Conservation (phyloP, 805 yeast species). For the Candida krabiensis region DNA sequence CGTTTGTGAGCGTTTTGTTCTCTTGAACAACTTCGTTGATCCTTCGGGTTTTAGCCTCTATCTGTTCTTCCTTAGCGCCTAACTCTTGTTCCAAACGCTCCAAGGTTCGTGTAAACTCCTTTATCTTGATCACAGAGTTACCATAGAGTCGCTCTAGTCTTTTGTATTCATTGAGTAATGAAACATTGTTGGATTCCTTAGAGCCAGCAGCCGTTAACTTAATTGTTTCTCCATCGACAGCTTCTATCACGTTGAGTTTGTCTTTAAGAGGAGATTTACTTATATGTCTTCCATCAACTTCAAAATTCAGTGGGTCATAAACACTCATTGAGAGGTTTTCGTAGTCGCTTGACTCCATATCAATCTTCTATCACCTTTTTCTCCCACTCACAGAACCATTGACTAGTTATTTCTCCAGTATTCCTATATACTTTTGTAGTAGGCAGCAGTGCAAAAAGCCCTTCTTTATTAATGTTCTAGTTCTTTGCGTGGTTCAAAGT, state of each 20-base stretch:
- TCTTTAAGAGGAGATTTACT: slow-evolving; percentile 19
- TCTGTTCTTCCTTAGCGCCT: slow-evolving; percentile 26
- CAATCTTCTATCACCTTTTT: slow-evolving; percentile 2
- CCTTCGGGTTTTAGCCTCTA: slow-evolving; percentile 23
- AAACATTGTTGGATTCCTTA: background rate
- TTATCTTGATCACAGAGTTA: slow-evolving; percentile 29
- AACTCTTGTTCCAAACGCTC: slow-evolving; percentile 37
- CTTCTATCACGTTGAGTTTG: slow-evolving; percentile 15
- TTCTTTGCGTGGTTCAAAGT: too few species aligned
- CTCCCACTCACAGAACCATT: too few species aligned
- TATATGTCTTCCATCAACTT: slow-evolving; percentile 1
- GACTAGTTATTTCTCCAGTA: too few species aligned
- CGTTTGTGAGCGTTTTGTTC: slow-evolving; percentile 22
- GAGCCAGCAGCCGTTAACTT: background rate
- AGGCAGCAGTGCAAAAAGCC: too few species aligned
- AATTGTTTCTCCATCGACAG: background rate
- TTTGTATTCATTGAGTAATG: slow-evolving; percentile 17
- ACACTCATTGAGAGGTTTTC: slow-evolving; percentile 18
- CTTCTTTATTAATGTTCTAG: too few species aligned
- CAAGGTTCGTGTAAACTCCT: slow-evolving; percentile 33
- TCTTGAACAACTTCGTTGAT: slow-evolving; percentile 31
- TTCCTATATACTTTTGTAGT: too few species aligned
- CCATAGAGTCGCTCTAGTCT: slow-evolving; percentile 30
- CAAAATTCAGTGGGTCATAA: slow-evolving; percentile 8
- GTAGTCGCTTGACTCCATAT: slow-evolving; percentile 24